These are phyloP conservation scores for Ustanciosporium gigantosporum DNA, from an alignment of 1,284 basidiomycete genomes.

Conservation along the genomic window DNA sequence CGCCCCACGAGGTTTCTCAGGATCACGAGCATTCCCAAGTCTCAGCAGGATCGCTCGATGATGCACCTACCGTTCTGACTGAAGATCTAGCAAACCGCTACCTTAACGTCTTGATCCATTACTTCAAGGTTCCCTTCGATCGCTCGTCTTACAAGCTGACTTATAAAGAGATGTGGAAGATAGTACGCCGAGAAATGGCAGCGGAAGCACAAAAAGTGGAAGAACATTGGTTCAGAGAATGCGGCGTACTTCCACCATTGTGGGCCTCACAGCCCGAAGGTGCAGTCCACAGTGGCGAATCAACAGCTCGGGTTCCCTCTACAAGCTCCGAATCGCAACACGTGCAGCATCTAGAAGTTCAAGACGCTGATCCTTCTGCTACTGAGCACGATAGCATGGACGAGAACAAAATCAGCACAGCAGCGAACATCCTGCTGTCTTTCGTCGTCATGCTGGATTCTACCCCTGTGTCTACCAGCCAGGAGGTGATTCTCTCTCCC, in stretches of 20 bases:
- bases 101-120: conserved; percentile 37
- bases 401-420: not conserved
- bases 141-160: conserved; percentile 3
- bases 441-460: conserved; percentile 21
- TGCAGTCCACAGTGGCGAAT: not conserved
- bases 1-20: not conserved
- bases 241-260: conserved; percentile 17
- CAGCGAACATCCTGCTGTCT: conserved; percentile 10
- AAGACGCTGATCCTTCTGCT: not conserved
- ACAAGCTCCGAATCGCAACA: too few species aligned
- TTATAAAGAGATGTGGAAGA: conserved; percentile 22
- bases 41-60: not conserved
- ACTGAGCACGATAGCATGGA: not conserved
- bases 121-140: conserved; percentile 21
- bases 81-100: conserved; percentile 28
- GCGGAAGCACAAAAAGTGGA: conserved; percentile 30
- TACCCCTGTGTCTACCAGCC: not conserved
- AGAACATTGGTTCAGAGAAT: conserved; percentile 33
- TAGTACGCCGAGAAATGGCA: conserved; percentile 5
- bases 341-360: too few species aligned
- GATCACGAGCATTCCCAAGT: too few species aligned
- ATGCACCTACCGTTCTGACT: conserved; percentile 5
- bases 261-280: conserved; percentile 2
- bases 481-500: not conserved
- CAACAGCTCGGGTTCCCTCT: too few species aligned